Base-by-base conservation (phyloP, 2,329 filamentous ascomycete species). In the Rhynchosporium graminicola region DNA sequence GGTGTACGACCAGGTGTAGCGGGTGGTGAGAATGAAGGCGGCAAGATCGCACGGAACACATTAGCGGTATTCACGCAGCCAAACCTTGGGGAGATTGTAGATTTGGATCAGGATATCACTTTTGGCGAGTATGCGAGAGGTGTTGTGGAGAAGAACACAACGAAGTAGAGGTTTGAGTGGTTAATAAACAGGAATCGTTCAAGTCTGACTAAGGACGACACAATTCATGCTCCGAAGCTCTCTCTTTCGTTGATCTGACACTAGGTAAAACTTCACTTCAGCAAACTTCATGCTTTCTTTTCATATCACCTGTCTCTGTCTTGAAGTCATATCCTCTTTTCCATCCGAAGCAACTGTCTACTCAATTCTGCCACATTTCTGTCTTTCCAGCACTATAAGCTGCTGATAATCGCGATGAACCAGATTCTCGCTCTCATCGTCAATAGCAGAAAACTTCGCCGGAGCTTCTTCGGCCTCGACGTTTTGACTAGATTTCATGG, bases 21-120 rank as follows among this genome's bases (percentile, higher is more conserved):
- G 4, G 63, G 63, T 61, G 67, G 63, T 10, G 76, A 63, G 74
- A 76, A 75, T 26, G 74, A 80, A 62, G 78, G 77, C 13, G 80
- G 79, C 1, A 78, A 79, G 33, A 82, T 93, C 63, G 90, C 89
- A 33, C 80, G 89, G 63, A 98, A 98, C 77, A 99, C 95, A 9
- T 77, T 99, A 68, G 95, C 95, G 0, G 92, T 98, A 9, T 99
- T 98, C 73, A 99, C 94, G 63, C 95, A 99, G 82, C 95, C 95
- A 29, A 97, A 97, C 78, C 76, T 98, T 64, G 90, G 85, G 70
- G 90, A 93, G 69, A 83, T 86, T 77, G 88, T 94, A 13, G 90
- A 94, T 72, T 82, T 85, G 62, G 80, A 83, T 73, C 81, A 85
- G 70, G 82, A 84, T 43, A 80, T 87, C 61, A 89, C 84, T 45